phyloP scores from a whole-genome alignment of 495 filamentous ascomycete genomes.

The Niebla homalea region DNA sequence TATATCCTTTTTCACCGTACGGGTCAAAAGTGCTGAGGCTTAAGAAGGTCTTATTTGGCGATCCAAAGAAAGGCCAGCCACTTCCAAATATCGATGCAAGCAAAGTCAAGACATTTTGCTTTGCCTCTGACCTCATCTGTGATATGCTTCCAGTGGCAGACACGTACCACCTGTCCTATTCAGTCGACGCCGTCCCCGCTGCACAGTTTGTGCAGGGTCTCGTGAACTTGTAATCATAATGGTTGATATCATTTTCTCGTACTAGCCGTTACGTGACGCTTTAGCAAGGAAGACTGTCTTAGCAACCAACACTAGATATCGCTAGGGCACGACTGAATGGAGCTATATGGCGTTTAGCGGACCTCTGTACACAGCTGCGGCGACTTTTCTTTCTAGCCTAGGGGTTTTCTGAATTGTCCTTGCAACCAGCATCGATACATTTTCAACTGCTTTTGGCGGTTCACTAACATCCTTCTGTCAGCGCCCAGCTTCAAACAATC shows the following conservation, averaged over 20 bases:
- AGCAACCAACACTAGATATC: too few relatives aligned
- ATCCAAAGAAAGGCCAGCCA: slow-evolving; percentile 35
- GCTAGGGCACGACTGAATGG: too few relatives aligned
- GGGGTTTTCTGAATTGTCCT: slow-evolving; percentile 73
- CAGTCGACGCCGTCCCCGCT: slow-evolving; percentile 30
- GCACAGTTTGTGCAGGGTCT: slow-evolving; percentile 28
- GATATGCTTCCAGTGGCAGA: slow-evolving; percentile 36
- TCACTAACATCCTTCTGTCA: slow-evolving; percentile 81
- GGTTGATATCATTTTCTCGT: too few relatives aligned
- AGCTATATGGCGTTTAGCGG: not conserved
- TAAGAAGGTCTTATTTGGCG: slow-evolving; percentile 43
- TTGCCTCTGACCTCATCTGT: slow-evolving; percentile 42
- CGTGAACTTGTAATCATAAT: not conserved
- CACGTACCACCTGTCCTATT: slow-evolving; percentile 37
- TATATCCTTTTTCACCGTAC: not conserved
- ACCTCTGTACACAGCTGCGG: not conserved
- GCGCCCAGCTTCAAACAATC: slow-evolving; percentile 64
- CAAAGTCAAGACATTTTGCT: slow-evolving; percentile 40
- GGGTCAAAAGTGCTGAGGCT: slow-evolving; percentile 12
- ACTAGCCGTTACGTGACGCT: too few relatives aligned
- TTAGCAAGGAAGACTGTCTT: too few relatives aligned
- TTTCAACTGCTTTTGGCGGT: slow-evolving; percentile 76
- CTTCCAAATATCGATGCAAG: slow-evolving; percentile 31
- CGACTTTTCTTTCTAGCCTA: too few relatives aligned
- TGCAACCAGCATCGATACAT: slow-evolving; percentile 99